Percentiles rank a stretch among this genome's conserved stretches.
Evolutionary conservation across 2,329 filamentous ascomycete species (phyloP).

Genomic region (Karstenula rhodostoma): DNA sequence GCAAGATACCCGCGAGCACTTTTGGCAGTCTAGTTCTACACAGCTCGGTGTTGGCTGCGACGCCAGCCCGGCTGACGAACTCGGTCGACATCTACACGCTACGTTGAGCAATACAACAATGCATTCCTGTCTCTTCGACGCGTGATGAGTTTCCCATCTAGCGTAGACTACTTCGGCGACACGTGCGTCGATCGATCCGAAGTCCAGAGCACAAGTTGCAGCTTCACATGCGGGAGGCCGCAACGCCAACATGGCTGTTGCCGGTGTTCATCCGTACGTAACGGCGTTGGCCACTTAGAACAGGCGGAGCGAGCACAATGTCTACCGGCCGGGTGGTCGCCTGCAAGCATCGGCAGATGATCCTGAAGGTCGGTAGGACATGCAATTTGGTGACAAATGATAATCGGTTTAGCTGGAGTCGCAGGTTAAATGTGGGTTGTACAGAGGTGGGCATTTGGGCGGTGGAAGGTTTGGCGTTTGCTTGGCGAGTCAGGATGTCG

Average conservation of each 20-base stretch:
- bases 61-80: conserved; percentile 32
- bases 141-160: conserved; percentile 17
- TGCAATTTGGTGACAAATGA: conserved; percentile 9
- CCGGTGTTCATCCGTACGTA: conserved; percentile 17
- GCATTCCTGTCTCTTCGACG: conserved; percentile 3
- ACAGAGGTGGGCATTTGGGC: neutral
- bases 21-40: conserved; percentile 34
- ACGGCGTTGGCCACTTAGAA: conserved; percentile 13
- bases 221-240: conserved; percentile 32
- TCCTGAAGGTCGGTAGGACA: neutral
- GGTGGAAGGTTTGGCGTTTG: conserved; percentile 12
- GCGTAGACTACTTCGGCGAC: neutral
- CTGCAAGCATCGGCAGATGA: conserved; percentile 3
- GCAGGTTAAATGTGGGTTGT: conserved; percentile 6
- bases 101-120: conserved; percentile 19
- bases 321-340: neutral
- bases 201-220: conserved; percentile 1
- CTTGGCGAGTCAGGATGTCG: conserved; percentile 6
- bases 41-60: conserved; percentile 29
- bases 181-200: neutral
- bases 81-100: conserved; percentile 35
- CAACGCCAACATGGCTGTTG: conserved; percentile 28
- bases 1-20: conserved; percentile 27
- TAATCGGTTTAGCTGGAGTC: neutral
- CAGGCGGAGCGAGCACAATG: conserved; percentile 18